phyloP scores from a whole-genome alignment of 306 rosid species.

The Inga oerstediana region DNA sequence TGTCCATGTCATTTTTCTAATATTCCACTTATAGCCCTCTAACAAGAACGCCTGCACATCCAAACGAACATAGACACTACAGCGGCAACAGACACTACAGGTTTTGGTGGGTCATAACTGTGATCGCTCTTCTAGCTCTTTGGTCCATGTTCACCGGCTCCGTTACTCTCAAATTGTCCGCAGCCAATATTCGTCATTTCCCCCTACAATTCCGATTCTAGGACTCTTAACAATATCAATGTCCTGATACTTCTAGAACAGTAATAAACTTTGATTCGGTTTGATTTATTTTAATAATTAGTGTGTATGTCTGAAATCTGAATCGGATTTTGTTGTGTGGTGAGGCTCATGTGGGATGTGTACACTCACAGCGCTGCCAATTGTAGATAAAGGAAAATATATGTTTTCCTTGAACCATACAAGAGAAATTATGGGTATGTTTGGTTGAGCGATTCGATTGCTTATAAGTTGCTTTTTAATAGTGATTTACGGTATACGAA shows the following conservation, averaged over 20 bases:
- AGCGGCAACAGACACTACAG: conserved; percentile 44
- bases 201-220: conserved; percentile 39
- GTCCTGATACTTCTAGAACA: conserved; percentile 47
- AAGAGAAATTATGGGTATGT: too few species aligned
- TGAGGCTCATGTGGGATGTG: conserved; percentile 83
- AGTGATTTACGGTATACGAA: too few species aligned
- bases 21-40: too few species aligned
- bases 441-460: too few species aligned
- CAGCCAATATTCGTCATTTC: conserved; percentile 41
- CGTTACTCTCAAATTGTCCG: conserved; percentile 71
- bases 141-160: conserved; percentile 90
- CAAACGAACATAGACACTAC: too few species aligned
- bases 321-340: conserved; percentile 23
- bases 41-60: too few species aligned
- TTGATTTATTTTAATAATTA: background rate
- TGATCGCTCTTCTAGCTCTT: conserved; percentile 64
- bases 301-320: background rate
- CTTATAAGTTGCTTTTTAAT: too few species aligned
- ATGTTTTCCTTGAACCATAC: too few species aligned
- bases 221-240: conserved; percentile 59
- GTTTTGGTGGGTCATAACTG: conserved; percentile 71
- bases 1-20: too few species aligned
- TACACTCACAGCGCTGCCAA: conserved; percentile 50
- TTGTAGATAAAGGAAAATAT: background rate
- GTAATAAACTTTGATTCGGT: background rate